These are phyloP conservation scores for Canna indica DNA, from an alignment of 176 grass and related monocot genomes.

Conservation along the genomic window DNA sequence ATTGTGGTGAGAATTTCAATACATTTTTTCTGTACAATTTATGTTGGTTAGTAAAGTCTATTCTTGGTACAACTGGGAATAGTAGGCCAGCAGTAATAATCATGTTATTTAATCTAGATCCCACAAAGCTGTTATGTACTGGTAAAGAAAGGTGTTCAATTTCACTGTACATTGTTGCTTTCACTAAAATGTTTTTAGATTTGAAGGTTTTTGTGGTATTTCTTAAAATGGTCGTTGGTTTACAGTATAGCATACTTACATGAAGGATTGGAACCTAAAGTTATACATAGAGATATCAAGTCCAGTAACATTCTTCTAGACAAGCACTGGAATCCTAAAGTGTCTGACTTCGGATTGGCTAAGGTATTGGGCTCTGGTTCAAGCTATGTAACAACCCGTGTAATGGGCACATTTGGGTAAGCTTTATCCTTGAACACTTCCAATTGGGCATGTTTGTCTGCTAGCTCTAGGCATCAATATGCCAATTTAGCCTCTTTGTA, in stretches of 20 bases:
- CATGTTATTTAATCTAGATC: no score
- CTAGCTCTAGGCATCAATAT: no score
- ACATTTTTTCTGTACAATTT: not conserved
- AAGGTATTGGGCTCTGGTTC: conserved; percentile 79
- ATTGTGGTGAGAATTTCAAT: no score
- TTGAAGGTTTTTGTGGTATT: not conserved
- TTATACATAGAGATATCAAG: conserved; percentile 93
- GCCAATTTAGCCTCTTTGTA: no score
- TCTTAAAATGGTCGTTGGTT: not conserved
- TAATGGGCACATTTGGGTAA: conserved; percentile 96
- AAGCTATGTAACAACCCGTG: conserved; percentile 90
- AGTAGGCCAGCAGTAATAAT: no score
- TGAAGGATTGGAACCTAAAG: conserved; percentile 94
- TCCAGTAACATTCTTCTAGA: conserved; percentile 97
- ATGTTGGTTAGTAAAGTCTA: not conserved
- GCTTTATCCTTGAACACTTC: not conserved
- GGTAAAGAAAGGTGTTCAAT: no score
- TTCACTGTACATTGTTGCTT: no score
- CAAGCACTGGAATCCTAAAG: conserved; percentile 89
- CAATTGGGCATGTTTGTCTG: no score
- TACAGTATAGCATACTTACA: conserved; percentile 88
- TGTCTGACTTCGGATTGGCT: conserved; percentile 93
- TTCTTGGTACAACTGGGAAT: no score
- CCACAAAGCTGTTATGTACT: no score
- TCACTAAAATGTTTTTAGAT: no score